Evolutionary conservation across 1,284 basidiomycete genomes (phyloP).

Genomic region (Inonotus hispidus): DNA sequence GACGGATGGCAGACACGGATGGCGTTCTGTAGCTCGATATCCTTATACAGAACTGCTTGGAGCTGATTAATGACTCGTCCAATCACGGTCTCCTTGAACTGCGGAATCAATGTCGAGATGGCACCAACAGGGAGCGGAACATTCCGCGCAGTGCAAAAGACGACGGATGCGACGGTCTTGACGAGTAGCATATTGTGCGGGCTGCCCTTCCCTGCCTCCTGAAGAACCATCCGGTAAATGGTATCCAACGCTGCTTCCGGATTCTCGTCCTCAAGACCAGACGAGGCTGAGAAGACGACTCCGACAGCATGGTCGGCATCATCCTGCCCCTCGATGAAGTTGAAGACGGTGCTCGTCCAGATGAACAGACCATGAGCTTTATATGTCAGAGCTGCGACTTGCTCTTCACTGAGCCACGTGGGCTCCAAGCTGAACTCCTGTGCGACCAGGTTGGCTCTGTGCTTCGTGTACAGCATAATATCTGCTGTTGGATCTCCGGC

Average conservation of each 20-base stretch:
- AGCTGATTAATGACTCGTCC: not conserved
- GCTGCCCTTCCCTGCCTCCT: not conserved
- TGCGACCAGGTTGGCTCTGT: constrained; percentile 10
- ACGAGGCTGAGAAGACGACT: not conserved
- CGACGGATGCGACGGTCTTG: not conserved
- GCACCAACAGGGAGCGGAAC: not conserved
- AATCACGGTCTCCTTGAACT: not conserved
- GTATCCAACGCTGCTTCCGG: not conserved
- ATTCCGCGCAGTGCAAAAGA: constrained; percentile 1
- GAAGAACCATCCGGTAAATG: not conserved
- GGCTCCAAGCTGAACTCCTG: constrained; percentile 25
- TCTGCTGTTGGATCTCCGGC: not conserved
- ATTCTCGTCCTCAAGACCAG: not conserved
- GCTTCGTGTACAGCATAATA: not conserved
- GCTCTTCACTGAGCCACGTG: constrained; percentile 19
- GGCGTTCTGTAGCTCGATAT: not conserved
- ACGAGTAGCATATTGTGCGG: not conserved
- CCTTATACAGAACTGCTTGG: not conserved
- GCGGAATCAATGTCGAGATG: not conserved
- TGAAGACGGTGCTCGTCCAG: constrained; percentile 27
- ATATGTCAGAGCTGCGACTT: constrained; percentile 21
- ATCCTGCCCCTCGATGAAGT: constrained; percentile 20
- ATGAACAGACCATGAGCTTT: constrained; percentile 27
- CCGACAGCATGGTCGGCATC: not conserved
- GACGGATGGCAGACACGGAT: constrained; percentile 16